These are phyloP conservation scores for Trichosanthes cucumerina DNA, from an alignment of 306 rosid species.

Conservation along the genomic window DNA sequence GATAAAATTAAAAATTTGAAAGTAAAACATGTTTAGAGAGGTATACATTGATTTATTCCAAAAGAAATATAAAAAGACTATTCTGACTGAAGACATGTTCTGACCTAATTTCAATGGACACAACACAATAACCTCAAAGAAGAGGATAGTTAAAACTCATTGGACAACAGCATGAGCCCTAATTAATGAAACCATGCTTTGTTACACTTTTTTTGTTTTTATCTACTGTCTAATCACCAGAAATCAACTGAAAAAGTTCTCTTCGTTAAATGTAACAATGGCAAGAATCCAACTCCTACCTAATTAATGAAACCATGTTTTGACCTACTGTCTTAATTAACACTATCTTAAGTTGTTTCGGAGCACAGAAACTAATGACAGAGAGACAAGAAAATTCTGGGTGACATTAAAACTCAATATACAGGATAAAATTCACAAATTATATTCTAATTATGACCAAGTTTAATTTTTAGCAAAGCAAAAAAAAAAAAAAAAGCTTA, in stretches of 20 bases:
- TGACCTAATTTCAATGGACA: not conserved
- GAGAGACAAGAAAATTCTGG: not conserved
- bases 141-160: not conserved
- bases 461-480: not conserved
- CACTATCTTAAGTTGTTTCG: not conserved
- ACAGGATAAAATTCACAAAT: not conserved
- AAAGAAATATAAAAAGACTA: not conserved
- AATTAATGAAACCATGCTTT: not conserved
- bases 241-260: not conserved
- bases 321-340: too few relatives aligned
- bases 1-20: too few relatives aligned
- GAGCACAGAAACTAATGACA: not conserved
- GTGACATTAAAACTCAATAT: not conserved
- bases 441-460: not conserved
- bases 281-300: not conserved
- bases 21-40: too few relatives aligned
- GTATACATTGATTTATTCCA: too few relatives aligned
- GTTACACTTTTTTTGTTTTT: not conserved
- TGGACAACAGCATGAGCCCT: conserved; percentile 5
- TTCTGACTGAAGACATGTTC: not conserved
- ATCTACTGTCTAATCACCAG: not conserved
- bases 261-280: not conserved
- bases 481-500: too few relatives aligned
- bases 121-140: not conserved
- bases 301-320: too few relatives aligned